Evolutionary conservation across 2,329 filamentous ascomycete genomes (phyloP), one percentile per base, ranked within the genome.

Genomic region (Didymella lethalis): DNA sequence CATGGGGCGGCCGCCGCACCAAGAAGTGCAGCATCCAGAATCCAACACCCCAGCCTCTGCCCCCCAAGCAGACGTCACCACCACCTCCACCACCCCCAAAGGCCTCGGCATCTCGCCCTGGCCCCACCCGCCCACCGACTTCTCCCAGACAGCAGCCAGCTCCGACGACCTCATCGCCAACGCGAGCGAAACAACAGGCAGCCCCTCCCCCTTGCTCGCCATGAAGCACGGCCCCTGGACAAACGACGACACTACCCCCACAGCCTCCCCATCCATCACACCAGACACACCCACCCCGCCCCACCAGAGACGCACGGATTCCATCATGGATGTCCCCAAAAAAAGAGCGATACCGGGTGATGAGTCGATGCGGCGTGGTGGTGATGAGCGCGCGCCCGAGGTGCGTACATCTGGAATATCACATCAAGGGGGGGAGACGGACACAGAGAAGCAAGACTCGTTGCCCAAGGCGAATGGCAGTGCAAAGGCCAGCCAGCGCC

Each of bases 101-200:
- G 67, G 70, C 3, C 57, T 71, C 11, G 71, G 71, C 7, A 64
- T 74, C 25, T 48, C 64, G 1, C 63, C 63, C 36, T 38, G 23
- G 23, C 23, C 23, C 23, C 23, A 23, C 23, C 23, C 69, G 1
- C 70, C 71, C 7, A 60, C 66, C 4, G 60, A 65, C 10, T 77
- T 76, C 54, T 65, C 70, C 4, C 73, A 77, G 45, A 75, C 74
- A 2, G 75, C 73, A 50, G 48, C 62, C 16, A 75, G 71, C 0
- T 77, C 73, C 0, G 73, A 76, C 34, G 73, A 76, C 5, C 63
- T 77, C 1, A 70, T 75, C 3, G 71, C 69, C 16, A 63, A 64
- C 10, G 66, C 67, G 4, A 69, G 66, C 3, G 57, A 60, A 26
- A 67, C 64, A 25, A 68, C 63, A 7, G 69, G 66, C 31, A 73